phyloP scores from a whole-genome alignment of 1,284 basidiomycete genomes.

The Malassezia brasiliensis region DNA sequence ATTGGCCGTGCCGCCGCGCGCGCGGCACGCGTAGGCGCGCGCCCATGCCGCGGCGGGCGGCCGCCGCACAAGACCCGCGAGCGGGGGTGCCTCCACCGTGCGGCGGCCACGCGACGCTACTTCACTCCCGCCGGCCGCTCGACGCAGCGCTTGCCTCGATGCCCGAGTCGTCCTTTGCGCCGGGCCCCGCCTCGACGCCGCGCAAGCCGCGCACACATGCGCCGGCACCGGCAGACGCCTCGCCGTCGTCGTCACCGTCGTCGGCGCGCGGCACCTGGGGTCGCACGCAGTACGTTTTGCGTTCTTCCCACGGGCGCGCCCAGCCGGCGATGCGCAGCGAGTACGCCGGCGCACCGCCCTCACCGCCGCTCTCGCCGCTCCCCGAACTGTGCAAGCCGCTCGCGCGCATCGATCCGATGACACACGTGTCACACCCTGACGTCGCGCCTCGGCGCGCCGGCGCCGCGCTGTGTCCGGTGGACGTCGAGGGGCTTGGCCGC shows the following conservation, averaged over 20 bases:
- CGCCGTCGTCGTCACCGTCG: too few relatives aligned
- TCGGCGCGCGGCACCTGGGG: neutral
- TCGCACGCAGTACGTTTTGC: constrained; percentile 13
- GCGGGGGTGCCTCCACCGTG: too few relatives aligned
- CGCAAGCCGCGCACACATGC: neutral
- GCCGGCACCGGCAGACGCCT: too few relatives aligned
- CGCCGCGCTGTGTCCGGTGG: neutral
- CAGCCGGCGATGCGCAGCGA: constrained; percentile 4
- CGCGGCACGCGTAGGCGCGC: neutral
- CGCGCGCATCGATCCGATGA: neutral
- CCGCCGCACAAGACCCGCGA: too few relatives aligned
- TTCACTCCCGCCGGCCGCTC: too few relatives aligned
- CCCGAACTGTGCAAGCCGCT: neutral
- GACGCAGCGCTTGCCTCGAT: too few relatives aligned
- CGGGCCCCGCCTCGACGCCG: too few relatives aligned
- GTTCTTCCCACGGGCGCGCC: neutral
- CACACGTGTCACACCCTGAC: neutral
- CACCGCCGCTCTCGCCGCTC: neutral
- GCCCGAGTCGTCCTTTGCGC: too few relatives aligned
- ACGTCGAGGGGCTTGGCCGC: constrained; percentile 12
- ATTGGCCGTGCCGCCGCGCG: neutral
- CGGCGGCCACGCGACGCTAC: too few relatives aligned
- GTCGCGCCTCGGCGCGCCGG: neutral
- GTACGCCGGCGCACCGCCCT: neutral
- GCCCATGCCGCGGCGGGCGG: neutral